Evolutionary conservation across 2,329 filamentous ascomycete species (phyloP), one percentile per base, ranked within the genome.

Genomic region (Pseudogymnoascus pannorum): DNA sequence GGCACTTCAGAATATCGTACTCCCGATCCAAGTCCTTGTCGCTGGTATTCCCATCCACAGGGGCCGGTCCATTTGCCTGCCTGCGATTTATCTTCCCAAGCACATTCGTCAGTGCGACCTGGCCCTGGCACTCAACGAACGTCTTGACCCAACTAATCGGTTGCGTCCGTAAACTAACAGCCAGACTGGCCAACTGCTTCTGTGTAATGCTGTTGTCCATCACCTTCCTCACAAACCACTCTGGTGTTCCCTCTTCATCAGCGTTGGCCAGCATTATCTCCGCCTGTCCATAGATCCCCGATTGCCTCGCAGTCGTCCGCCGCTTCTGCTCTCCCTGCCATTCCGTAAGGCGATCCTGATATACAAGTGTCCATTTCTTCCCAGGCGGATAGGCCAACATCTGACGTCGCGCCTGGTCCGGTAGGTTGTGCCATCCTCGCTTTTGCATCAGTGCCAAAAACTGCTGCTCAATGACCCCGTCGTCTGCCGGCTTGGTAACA

Each of bases 351-450:
- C 91, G 88, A 76, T 99, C 94, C 75, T 99, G 93, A 73, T 97
- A 89, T 59, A 99, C 89, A 63, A 99, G 78, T 1, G 92, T 97
- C 94, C 94, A 99, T 76, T 97, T 99, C 80, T 97, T 97, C 66
- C 87, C 85, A 7, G 94, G 84, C 12, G 92, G 91, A 73, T 99
- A 97, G 36, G 92, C 92, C 76, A 94, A 84, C 93, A 99, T 97
- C 78, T 97, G 94, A 64, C 93, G 83, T 68, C 89, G 86, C 29
- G 94, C 94, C 77, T 96, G 91, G 71, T 99, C 94, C 4, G 94
- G 94, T 66, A 99, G 79, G 74, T 95, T 95, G 77, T 96, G 94
- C 91, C 92, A 97, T 66, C 93, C 94, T 76, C 94, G 86, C 77
- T 97, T 97, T 71, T 96, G 90, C 94, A 99, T 97, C 66, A 99